A percentile compares a stretch with the other conserved stretches of the same genome.
Conservation (phyloP, 2,329 filamentous ascomycete genomes). For the Beauveria medogensis region DNA sequence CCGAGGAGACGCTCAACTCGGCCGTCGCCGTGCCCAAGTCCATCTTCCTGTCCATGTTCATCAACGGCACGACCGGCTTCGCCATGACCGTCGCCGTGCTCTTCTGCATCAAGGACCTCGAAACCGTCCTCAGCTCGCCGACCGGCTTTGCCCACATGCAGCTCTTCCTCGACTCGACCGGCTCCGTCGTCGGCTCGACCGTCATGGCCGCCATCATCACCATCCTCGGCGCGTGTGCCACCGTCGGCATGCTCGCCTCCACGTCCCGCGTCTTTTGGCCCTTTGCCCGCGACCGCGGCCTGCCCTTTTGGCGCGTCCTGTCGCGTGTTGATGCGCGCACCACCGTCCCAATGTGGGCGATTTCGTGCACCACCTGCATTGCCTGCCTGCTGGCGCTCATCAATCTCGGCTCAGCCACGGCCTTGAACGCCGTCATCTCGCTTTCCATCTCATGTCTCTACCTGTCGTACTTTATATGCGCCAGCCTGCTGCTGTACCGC, state of each 20-base stretch:
- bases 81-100: conserved; percentile 47
- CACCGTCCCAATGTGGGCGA: conserved; percentile 21
- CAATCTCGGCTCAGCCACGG: conserved; percentile 25
- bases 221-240: conserved; percentile 39
- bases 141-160: conserved; percentile 52
- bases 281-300: conserved; percentile 31
- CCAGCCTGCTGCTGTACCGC: conserved; percentile 22
- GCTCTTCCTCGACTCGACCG: conserved; percentile 45
- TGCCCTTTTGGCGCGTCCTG: conserved; percentile 23
- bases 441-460: conserved; percentile 24
- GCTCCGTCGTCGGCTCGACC: conserved; percentile 38
- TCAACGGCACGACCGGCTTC: conserved; percentile 47
- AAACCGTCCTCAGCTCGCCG: conserved; percentile 32
- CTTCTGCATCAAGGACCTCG: conserved; percentile 42
- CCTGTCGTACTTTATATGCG: conserved; percentile 24
- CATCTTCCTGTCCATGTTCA: conserved; percentile 38
- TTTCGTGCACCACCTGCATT: conserved; percentile 21
- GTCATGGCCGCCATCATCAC: conserved; percentile 43
- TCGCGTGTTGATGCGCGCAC: conserved; percentile 20
- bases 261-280: conserved; percentile 51
- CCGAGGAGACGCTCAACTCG: conserved; percentile 33
- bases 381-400: conserved; percentile 24
- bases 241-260: conserved; percentile 47
- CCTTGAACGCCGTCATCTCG: conserved; percentile 22
- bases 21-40: conserved; percentile 41